A percentile compares a stretch with the other conserved stretches of the same genome.
phyloP scores from a whole-genome alignment of 768 basidiomycete species.

The Galerina sulciceps region DNA sequence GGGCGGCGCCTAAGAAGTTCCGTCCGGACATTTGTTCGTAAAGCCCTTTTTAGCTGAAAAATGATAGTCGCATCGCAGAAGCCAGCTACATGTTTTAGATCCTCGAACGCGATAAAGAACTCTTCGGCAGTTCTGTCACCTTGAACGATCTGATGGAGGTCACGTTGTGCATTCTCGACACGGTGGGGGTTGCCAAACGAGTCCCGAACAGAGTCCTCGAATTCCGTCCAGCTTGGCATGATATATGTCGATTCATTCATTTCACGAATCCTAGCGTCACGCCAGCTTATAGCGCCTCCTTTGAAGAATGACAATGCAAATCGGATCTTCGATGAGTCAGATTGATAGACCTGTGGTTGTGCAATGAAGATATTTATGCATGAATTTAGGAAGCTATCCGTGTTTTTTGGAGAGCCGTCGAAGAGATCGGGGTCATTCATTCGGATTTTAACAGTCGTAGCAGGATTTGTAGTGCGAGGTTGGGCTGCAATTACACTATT shows the following conservation, averaged over 20 bases:
- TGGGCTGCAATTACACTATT: no score
- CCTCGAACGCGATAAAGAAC: conserved; percentile 2
- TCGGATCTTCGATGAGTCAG: not conserved
- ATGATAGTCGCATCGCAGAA: not conserved
- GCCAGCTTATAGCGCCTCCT: not conserved
- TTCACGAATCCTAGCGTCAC: no score
- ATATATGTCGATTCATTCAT: no score
- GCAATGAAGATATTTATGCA: not conserved
- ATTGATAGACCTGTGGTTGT: not conserved
- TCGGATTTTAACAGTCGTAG: no score
- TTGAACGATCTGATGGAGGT: no score
- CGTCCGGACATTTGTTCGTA: not conserved
- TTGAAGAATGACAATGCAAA: not conserved
- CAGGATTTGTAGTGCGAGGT: no score
- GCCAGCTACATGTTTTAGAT: not conserved
- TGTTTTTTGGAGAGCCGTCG: not conserved
- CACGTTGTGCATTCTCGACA: no score
- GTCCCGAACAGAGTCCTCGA: no score
- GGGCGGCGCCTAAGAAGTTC: not conserved
- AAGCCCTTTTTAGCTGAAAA: not conserved
- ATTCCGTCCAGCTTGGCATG: no score
- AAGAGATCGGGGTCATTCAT: not conserved
- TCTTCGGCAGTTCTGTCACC: not conserved
- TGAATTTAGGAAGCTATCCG: not conserved
- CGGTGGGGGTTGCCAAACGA: no score